Evolutionary conservation across 352 stramenopile species (phyloP), one percentile per base, ranked within the genome.

Genomic region (Pythium biforme): DNA sequence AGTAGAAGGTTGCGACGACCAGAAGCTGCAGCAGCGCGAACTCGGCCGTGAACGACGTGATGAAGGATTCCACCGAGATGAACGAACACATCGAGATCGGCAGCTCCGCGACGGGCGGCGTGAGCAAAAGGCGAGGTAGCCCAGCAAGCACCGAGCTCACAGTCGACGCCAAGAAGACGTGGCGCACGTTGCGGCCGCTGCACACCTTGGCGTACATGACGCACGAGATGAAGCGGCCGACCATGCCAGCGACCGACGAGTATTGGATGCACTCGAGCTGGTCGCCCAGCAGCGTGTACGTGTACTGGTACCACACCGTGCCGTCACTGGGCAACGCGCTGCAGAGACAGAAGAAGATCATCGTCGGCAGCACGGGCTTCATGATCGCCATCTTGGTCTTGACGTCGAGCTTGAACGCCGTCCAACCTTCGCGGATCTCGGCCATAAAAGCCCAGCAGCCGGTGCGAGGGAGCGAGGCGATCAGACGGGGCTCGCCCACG

Each of bases 301-400:
- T 86, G 73, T 94, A 94, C 72, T 94, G 85, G 64, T 90, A 92
- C 85, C 85, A 94, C 27, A 92, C 67, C 1, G 67, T 83, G 27
- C 83, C 80, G 45, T 89, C 85, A 6, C 53, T 65, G 0, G 84
- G 85, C 1, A 92, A 66, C 25, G 85, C 83, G 48, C 79, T 91
- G 57, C 76, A 94, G 26, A 94, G 66, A 40, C 86, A 91, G 70
- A 94, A 92, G 70, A 94, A 94, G 37, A 88, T 39, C 79, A 94
- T 90, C 5, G 78, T 76, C 4, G 84, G 82, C 26, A 89, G 52
- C 15, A 92, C 72, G 8, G 82, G 82, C 40, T 64, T 61, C 31
- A 92, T 72, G 25, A 85, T 70, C 26, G 68, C 59, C 39, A 71
- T 64, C 61, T 90, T 89, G 61, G 54, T 59, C 39, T 62, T 58